Percentiles rank a stretch among this genome's conserved stretches.
phyloP scores from a whole-genome alignment of 805 yeast species.

The Brettanomyces nanus region DNA sequence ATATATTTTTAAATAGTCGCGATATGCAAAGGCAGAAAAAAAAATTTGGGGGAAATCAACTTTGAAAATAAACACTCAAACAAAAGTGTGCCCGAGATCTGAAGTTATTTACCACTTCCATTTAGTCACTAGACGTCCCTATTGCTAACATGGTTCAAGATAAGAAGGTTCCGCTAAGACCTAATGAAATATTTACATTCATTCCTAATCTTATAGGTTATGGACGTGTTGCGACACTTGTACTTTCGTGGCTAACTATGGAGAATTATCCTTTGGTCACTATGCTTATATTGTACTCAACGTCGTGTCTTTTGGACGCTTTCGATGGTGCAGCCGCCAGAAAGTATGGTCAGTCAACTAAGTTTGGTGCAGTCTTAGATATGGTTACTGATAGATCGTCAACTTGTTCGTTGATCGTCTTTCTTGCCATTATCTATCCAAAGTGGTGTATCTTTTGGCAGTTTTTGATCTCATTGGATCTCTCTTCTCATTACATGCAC shows the following conservation, averaged over 20 bases:
- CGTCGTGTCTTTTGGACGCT: constrained; percentile 91
- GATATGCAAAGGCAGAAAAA: too few species aligned
- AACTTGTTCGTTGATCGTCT: constrained; percentile 87
- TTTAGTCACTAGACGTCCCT: too few species aligned
- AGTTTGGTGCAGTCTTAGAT: constrained; percentile 93
- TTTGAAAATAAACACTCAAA: too few species aligned
- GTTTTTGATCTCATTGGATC: constrained; percentile 70
- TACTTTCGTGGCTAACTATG: constrained; percentile 78
- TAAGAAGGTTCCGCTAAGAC: constrained; percentile 8
- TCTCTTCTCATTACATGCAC: constrained; percentile 96
- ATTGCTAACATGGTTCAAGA: constrained; percentile 1
- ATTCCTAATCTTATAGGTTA: constrained; percentile 93
- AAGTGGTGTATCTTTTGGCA: constrained; percentile 66
- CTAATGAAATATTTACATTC: constrained; percentile 52
- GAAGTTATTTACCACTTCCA: too few species aligned
- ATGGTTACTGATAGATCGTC: constrained; percentile 99
- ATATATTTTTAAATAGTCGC: too few species aligned
- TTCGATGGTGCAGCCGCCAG: constrained; percentile 96
- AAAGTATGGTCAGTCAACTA: constrained; percentile 76
- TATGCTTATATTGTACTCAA: constrained; percentile 60
- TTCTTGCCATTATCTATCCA: constrained; percentile 75
- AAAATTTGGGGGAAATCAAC: too few species aligned
- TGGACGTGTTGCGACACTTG: constrained; percentile 71
- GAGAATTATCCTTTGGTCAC: constrained; percentile 74
- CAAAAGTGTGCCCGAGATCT: too few species aligned